Conservation (phyloP, 164 flowering plant species). For the Magnolia officinalis region DNA sequence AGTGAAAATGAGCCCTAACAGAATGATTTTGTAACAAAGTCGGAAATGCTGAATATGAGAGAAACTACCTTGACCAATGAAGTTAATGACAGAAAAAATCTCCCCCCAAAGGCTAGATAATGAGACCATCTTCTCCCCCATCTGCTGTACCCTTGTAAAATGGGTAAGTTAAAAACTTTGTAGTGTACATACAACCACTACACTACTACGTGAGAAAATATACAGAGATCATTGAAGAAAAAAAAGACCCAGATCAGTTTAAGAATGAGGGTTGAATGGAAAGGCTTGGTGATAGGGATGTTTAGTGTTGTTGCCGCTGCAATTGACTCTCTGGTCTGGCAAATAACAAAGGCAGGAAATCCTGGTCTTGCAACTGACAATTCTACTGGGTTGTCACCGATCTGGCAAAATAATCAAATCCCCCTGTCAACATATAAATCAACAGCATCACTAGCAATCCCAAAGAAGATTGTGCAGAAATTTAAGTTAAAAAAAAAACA, state of each 20-base stretch:
- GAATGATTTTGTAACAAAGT: conserved; percentile 1
- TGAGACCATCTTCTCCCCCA: conserved; percentile 6
- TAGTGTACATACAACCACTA: conserved; percentile 34
- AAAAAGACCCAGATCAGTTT: conserved; percentile 13
- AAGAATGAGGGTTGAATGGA: conserved; percentile 17
- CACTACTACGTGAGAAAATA: conserved; percentile 23
- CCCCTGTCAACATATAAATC: conserved; percentile 53
- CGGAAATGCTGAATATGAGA: conserved; percentile 20
- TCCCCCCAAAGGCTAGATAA: not conserved
- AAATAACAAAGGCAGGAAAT: conserved; percentile 37
- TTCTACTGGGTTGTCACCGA: conserved; percentile 31
- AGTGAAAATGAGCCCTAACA: not conserved
- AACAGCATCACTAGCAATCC: conserved; percentile 34
- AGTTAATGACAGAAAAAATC: conserved; percentile 21
- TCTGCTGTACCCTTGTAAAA: conserved; percentile 12
- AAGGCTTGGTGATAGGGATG: conserved; percentile 24
- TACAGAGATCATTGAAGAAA: conserved; percentile 16
- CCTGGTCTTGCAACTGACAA: conserved; percentile 38
- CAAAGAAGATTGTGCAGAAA: conserved; percentile 6
- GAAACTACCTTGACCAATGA: conserved; percentile 12
- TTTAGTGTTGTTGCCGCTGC: conserved; percentile 27
- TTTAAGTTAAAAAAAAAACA: not conserved
- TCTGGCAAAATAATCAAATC: conserved; percentile 52
- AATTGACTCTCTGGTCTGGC: conserved; percentile 25
- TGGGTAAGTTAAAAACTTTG: conserved; percentile 15